Conservation (phyloP, 176 grass and related monocot species). For the Lolium perenne region DNA sequence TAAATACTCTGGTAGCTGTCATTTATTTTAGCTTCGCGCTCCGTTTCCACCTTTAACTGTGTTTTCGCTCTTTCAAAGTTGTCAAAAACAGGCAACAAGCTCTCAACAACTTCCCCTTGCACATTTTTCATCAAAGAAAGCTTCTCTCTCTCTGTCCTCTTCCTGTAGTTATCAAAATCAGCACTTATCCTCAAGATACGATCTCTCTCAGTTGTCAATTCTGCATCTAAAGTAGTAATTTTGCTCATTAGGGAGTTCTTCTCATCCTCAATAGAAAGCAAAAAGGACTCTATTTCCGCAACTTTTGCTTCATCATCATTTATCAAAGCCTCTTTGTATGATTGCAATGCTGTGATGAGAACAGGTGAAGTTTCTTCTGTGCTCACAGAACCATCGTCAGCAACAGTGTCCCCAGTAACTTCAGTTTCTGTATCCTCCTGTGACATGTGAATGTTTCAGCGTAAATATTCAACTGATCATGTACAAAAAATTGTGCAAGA, state of each 20-base stretch:
- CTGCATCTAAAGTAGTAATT: constrained; percentile 62
- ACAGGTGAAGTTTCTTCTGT: constrained; percentile 60
- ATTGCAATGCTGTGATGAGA: constrained; percentile 55
- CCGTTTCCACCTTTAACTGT: constrained; percentile 94
- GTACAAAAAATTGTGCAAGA: not conserved
- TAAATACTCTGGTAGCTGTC: constrained; percentile 95
- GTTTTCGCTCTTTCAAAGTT: constrained; percentile 95
- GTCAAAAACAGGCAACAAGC: constrained; percentile 92
- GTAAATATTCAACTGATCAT: not conserved
- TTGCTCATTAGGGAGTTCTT: constrained; percentile 65
- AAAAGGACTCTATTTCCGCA: constrained; percentile 75
- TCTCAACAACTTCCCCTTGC: constrained; percentile 90
- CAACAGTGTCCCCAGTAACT: constrained; percentile 50
- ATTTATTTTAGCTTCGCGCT: constrained; percentile 88
- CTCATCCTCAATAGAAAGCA: constrained; percentile 79
- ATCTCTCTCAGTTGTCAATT: constrained; percentile 69
- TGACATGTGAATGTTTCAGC: constrained; percentile 24
- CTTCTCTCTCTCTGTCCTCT: constrained; percentile 88
- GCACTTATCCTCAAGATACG: constrained; percentile 87
- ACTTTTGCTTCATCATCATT: constrained; percentile 62
- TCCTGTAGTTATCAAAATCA: constrained; percentile 96
- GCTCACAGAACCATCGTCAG: constrained; percentile 41
- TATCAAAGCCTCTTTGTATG: constrained; percentile 81
- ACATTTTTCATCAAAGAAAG: constrained; percentile 92
- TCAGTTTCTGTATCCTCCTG: constrained; percentile 70